Evolutionary conservation across 129 eudicot species (phyloP).

Genomic region (Calendula officinalis): DNA sequence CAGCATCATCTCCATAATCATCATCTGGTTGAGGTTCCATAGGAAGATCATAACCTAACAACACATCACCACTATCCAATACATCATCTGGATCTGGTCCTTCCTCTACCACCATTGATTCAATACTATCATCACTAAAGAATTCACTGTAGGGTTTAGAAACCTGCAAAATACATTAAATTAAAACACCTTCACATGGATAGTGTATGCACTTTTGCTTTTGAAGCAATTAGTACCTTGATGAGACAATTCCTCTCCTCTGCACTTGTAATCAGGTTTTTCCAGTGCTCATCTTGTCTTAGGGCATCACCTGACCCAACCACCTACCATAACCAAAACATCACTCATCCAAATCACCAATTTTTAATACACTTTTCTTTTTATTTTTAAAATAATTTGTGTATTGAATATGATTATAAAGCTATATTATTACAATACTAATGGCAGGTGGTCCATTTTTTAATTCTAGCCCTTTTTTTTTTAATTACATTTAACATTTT

Average conservation of each 20-base stretch:
- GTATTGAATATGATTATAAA: neutral
- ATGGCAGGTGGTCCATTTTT: too few species aligned
- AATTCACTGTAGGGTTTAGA: conserved; percentile 67
- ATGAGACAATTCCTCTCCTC: conserved; percentile 58
- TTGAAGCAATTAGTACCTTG: conserved; percentile 41
- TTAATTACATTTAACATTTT: too few species aligned
- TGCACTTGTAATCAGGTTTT: conserved; percentile 74
- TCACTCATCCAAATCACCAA: neutral
- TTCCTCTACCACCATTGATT: conserved; percentile 43
- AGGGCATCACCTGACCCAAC: conserved; percentile 82
- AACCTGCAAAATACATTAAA: conserved; percentile 40
- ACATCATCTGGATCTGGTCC: conserved; percentile 38
- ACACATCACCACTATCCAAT: conserved; percentile 26
- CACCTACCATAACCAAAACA: conserved; percentile 50
- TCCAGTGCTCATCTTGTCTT: conserved; percentile 76
- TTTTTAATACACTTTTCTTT: neutral
- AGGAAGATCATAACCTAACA: conserved; percentile 30
- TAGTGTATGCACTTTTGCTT: neutral
- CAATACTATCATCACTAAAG: conserved; percentile 45
- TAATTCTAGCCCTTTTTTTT: too few species aligned
- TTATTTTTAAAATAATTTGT: neutral
- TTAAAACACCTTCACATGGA: too few species aligned
- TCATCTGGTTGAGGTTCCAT: conserved; percentile 37
- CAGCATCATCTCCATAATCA: conserved; percentile 67
- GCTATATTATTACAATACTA: neutral